Evolutionary conservation across 768 basidiomycete genomes (phyloP).

Genomic region (Russula brevipes): DNA sequence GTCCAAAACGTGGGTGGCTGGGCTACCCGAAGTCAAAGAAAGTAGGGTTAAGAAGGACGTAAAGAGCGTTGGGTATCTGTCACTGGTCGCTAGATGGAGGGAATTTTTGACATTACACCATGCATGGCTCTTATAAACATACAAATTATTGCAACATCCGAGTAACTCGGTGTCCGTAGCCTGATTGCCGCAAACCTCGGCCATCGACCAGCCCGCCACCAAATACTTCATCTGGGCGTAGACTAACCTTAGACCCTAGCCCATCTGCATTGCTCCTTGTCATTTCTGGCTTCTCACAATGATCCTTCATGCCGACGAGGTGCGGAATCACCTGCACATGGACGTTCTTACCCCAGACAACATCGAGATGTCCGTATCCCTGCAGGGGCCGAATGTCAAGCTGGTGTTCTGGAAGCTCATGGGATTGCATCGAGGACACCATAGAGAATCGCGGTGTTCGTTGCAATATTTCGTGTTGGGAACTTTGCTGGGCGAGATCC

Average conservation of each 20-base stretch:
- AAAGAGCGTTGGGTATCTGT: too few species aligned
- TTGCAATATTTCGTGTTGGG: conserved; percentile 77
- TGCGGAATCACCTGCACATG: conserved; percentile 72
- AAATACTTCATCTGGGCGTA: neutral
- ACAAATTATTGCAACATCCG: neutral
- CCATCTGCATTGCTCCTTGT: conserved; percentile 27
- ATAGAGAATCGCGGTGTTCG: conserved; percentile 71
- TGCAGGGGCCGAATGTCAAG: conserved; percentile 31
- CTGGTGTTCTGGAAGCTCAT: conserved; percentile 63
- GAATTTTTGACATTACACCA: neutral
- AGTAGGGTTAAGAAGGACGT: too few species aligned
- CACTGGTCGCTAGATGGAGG: too few species aligned
- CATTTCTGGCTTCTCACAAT: conserved; percentile 37
- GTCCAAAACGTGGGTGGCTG: too few species aligned
- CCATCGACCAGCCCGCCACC: neutral
- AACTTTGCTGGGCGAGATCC: conserved; percentile 65
- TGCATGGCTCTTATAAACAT: neutral
- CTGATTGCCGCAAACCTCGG: conserved; percentile 8
- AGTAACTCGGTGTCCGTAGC: neutral
- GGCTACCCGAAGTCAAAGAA: too few species aligned
- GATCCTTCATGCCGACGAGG: conserved; percentile 53
- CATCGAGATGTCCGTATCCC: conserved; percentile 74
- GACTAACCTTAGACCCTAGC: neutral
- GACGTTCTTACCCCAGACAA: conserved; percentile 73
- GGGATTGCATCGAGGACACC: conserved; percentile 66